Evolutionary conservation across 2,329 filamentous ascomycete genomes (phyloP).

Genomic region (Aspergillus ibericus): DNA sequence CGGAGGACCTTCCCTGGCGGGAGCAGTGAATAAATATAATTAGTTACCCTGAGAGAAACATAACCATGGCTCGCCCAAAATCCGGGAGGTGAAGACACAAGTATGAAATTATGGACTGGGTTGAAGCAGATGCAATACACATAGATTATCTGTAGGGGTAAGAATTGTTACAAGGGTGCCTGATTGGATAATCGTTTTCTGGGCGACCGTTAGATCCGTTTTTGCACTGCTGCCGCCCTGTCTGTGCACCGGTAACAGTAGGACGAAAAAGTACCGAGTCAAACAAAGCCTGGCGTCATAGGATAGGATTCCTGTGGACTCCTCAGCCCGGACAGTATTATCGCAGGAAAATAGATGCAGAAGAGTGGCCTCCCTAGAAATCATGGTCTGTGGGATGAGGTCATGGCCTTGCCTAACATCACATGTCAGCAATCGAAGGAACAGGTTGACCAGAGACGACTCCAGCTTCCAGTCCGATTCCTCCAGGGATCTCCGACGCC

Average conservation of each 20-base stretch:
- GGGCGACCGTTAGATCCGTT: conserved; percentile 23
- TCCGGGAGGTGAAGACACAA: neutral
- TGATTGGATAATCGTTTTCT: conserved; percentile 17
- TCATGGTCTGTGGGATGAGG: neutral
- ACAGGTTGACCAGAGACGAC: neutral
- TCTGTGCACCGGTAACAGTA: conserved; percentile 19
- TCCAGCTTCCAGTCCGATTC: neutral
- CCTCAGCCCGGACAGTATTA: neutral
- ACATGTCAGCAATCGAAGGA: conserved; percentile 4
- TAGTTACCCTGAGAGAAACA: neutral
- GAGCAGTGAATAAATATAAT: neutral
- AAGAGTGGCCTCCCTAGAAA: neutral
- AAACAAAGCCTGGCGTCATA: conserved; percentile 7
- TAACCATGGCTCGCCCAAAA: neutral
- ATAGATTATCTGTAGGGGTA: too few species aligned
- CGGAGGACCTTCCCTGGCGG: neutral
- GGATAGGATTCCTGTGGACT: neutral
- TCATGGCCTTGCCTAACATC: neutral
- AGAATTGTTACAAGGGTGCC: conserved; percentile 8
- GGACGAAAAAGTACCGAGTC: neutral
- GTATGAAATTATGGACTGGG: neutral
- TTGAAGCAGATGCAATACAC: neutral
- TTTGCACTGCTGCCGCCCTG: conserved; percentile 13
- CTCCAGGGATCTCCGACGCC: conserved; percentile 1
- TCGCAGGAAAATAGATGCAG: neutral